phyloP scores from a whole-genome alignment of 805 yeast genomes.

The Wickerhamomyces queroliae region DNA sequence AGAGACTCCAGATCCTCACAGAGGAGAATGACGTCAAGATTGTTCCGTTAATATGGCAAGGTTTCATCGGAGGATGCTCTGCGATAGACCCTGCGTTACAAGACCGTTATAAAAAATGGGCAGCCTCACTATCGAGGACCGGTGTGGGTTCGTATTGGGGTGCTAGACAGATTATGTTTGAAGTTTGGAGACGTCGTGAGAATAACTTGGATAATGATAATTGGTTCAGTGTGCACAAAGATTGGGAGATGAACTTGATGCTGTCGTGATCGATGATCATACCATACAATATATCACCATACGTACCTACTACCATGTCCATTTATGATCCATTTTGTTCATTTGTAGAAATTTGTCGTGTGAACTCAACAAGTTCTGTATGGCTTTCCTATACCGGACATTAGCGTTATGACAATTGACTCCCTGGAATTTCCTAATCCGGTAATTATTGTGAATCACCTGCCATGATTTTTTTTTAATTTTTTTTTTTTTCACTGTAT shows the following conservation, averaged over 20 bases:
- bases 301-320: no score
- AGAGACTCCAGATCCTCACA: slow-evolving; percentile 53
- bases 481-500: no score
- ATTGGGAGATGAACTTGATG: slow-evolving; percentile 86
- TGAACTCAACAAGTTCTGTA: no score
- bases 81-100: slow-evolving; percentile 55
- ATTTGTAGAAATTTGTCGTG: no score
- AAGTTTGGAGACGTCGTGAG: slow-evolving; percentile 75
- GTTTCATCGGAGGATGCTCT: slow-evolving; percentile 83
- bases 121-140: slow-evolving; percentile 36
- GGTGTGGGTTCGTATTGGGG: slow-evolving; percentile 84
- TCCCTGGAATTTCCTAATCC: not conserved
- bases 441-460: not conserved
- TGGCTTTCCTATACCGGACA: not conserved
- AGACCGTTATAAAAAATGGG: slow-evolving; percentile 66
- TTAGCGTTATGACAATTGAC: not conserved
- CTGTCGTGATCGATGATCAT: no score
- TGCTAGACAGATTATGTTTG: slow-evolving; percentile 77
- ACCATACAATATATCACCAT: no score
- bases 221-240: slow-evolving; percentile 76
- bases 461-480: no score
- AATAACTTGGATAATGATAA: slow-evolving; percentile 52
- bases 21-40: slow-evolving; percentile 44
- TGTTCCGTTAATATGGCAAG: slow-evolving; percentile 83
- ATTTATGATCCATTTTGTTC: no score